These are phyloP conservation scores for Plasmodium adleri DNA, from an alignment of 169 alveolate genomes.

Conservation along the genomic window DNA sequence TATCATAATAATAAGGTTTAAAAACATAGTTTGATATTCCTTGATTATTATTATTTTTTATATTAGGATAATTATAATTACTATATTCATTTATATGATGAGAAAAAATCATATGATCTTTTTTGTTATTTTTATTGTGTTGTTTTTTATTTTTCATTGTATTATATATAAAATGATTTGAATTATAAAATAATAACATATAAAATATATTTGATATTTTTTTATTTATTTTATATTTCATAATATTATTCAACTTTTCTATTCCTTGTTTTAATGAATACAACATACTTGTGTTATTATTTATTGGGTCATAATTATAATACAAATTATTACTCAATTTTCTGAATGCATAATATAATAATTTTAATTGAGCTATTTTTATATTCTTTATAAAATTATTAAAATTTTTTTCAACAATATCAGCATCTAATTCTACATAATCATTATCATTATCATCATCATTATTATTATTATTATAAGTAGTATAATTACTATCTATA, in stretches of 20 bases:
- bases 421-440: conserved; percentile 69
- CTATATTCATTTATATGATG: conserved; percentile 17
- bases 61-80: background rate
- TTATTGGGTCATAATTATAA: conserved; percentile 9
- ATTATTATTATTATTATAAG: too few species aligned
- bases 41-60: conserved; percentile 2
- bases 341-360: conserved; percentile 62
- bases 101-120: background rate
- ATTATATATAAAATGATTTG: conserved; percentile 32
- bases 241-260: conserved; percentile 30
- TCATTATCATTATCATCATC: background rate
- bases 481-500: background rate
- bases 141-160: conserved; percentile 7
- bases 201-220: conserved; percentile 26
- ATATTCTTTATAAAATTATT: conserved; percentile 54
- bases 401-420: conserved; percentile 72
- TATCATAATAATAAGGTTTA: conserved; percentile 75
- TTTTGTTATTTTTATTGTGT: too few species aligned
- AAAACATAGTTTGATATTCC: conserved; percentile 50
- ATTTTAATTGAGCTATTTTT: conserved; percentile 60
- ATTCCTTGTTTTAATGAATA: conserved; percentile 35
- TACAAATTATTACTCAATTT: conserved; percentile 51
- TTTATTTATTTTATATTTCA: conserved; percentile 22
- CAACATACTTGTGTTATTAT: conserved; percentile 12
- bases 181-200: conserved; percentile 43